Conservation (phyloP, 106 monocot genomes). For the Dendrobium catenatum region DNA sequence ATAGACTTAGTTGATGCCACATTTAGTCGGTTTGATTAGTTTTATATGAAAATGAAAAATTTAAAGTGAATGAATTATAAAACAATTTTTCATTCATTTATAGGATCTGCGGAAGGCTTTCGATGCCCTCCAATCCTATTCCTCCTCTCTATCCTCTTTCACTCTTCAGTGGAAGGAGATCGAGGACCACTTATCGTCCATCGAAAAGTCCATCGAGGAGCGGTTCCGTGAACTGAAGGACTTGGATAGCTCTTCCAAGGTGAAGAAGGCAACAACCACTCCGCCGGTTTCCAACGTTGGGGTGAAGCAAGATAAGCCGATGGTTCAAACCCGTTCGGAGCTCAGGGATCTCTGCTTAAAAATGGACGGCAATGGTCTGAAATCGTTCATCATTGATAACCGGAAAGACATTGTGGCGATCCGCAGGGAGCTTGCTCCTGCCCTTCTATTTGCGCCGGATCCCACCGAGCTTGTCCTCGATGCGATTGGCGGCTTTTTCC, state of each 20-base stretch:
- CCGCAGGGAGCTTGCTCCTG: neutral
- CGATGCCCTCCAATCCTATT: slow-evolving; percentile 33
- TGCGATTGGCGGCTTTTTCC: neutral
- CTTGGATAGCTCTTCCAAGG: neutral
- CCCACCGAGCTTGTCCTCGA: slow-evolving; percentile 4
- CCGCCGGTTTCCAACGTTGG: neutral
- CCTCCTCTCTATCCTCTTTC: slow-evolving; percentile 38
- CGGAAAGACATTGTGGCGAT: neutral
- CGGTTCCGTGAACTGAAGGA: slow-evolving; percentile 32
- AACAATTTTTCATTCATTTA: too few species aligned
- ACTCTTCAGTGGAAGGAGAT: slow-evolving; percentile 48
- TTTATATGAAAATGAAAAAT: too few species aligned
- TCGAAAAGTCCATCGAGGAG: slow-evolving; percentile 29
- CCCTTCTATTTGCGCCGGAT: slow-evolving; percentile 4
- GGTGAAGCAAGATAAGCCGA: neutral
- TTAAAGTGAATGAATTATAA: too few species aligned
- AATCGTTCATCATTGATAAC: neutral
- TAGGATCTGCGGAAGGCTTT: slow-evolving; percentile 29
- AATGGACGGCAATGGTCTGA: slow-evolving; percentile 40
- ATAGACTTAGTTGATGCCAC: too few species aligned
- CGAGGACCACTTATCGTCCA: slow-evolving; percentile 36
- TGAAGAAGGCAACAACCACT: neutral
- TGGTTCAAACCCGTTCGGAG: slow-evolving; percentile 21
- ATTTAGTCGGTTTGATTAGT: too few species aligned
- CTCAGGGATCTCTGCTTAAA: slow-evolving; percentile 27